Percentiles rank a stretch among this genome's conserved stretches.
phyloP scores from a whole-genome alignment of 176 grass and related monocot species.

The Thinopyrum elongatum region DNA sequence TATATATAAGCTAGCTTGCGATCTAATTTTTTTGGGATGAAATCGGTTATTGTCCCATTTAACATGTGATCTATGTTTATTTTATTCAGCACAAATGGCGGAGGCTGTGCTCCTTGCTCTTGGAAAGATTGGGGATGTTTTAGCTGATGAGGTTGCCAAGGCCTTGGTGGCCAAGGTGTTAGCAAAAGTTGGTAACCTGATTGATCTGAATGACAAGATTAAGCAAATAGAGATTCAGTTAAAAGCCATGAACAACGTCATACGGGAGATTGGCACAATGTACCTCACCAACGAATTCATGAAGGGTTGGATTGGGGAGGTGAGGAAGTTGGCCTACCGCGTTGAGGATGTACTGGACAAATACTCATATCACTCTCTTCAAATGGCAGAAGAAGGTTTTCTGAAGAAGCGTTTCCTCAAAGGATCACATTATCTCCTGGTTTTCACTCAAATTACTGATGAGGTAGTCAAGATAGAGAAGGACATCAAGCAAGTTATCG shows the following conservation, averaged over 20 bases:
- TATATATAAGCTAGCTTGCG: not conserved
- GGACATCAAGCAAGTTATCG: not conserved
- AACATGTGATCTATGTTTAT: not conserved
- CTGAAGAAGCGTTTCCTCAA: not conserved
- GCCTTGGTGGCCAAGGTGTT: not conserved
- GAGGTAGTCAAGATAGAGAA: constrained; percentile 14
- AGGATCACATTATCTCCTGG: not conserved
- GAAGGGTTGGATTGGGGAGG: constrained; percentile 20
- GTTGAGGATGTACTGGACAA: constrained; percentile 33
- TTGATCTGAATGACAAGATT: constrained; percentile 11
- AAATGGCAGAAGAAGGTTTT: constrained; percentile 18
- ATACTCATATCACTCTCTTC: constrained; percentile 20
- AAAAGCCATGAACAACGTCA: constrained; percentile 15
- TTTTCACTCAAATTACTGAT: constrained; percentile 5
- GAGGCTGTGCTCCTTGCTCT: constrained; percentile 17
- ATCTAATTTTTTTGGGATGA: not conserved
- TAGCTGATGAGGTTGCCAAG: not conserved
- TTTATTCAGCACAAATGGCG: constrained; percentile 16
- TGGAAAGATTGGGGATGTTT: not conserved
- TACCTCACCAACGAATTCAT: not conserved
- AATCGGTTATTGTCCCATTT: not conserved
- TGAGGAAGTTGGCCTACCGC: constrained; percentile 11
- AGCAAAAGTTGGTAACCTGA: constrained; percentile 12
- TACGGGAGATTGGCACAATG: constrained; percentile 1
- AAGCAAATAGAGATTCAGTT: not conserved